Evolutionary conservation across 306 rosid species (phyloP).

Genomic region (Psophocarpus tetragonolobus): DNA sequence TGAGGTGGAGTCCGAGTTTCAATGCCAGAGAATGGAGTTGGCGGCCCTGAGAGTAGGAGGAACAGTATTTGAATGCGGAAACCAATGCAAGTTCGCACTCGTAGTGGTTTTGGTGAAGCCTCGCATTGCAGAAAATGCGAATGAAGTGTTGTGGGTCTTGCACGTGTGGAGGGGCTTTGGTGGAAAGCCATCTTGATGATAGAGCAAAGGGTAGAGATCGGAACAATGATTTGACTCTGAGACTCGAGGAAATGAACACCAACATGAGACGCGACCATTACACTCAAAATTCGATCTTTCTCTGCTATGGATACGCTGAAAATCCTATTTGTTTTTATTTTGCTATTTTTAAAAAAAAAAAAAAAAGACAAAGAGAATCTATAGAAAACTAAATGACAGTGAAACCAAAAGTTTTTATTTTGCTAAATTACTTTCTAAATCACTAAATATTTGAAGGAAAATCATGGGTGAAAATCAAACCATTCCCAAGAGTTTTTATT

Average conservation of each 20-base stretch:
- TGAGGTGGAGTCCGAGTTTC: constrained; percentile 66
- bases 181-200: constrained; percentile 54
- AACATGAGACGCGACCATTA: constrained; percentile 52
- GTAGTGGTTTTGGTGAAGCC: constrained; percentile 30
- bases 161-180: constrained; percentile 31
- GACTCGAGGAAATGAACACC: constrained; percentile 41
- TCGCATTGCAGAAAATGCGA: constrained; percentile 48
- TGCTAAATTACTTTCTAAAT: background rate
- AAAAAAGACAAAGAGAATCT: too few species aligned
- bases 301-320: background rate
- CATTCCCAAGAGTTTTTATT: background rate
- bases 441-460: too few species aligned
- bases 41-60: constrained; percentile 62
- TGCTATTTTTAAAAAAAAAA: too few species aligned
- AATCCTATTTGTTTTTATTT: background rate
- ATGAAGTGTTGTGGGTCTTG: constrained; percentile 49
- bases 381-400: too few species aligned
- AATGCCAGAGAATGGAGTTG: constrained; percentile 64
- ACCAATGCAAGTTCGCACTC: constrained; percentile 64
- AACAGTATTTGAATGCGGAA: constrained; percentile 68
- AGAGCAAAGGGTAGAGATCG: constrained; percentile 17
- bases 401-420: background rate
- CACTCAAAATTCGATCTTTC: background rate
- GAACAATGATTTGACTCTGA: constrained; percentile 40
- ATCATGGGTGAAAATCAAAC: too few species aligned